phyloP scores from a whole-genome alignment of 495 filamentous ascomycete species.

The Hypoxylon trugodes region DNA sequence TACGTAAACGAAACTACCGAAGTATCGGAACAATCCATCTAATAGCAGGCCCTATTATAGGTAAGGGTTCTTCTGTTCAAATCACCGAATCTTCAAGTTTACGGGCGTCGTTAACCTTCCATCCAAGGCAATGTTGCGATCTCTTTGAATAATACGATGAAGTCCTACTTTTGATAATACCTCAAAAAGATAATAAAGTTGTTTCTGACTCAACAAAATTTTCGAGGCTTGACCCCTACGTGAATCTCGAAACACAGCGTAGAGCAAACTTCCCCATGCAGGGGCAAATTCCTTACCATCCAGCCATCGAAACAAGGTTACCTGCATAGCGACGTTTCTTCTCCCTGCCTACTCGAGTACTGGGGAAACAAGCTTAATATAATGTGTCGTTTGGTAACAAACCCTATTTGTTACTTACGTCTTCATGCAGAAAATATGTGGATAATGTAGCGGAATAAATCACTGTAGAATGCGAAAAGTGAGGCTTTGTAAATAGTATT shows the following conservation, averaged over 20 bases:
- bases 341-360: constrained; percentile 20
- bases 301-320: constrained; percentile 40
- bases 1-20: constrained; percentile 12
- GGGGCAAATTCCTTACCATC: constrained; percentile 22
- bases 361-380: constrained; percentile 21
- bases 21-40: constrained; percentile 18
- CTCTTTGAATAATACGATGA: constrained; percentile 3
- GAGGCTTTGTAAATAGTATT: neutral
- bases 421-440: neutral
- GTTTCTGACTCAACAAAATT: constrained; percentile 18
- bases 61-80: neutral
- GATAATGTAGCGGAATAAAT: neutral
- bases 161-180: too few relatives aligned
- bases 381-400: neutral
- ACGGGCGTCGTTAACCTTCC: constrained; percentile 1
- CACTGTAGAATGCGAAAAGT: constrained; percentile 8
- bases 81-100: constrained; percentile 1
- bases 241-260: constrained; percentile 36
- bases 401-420: constrained; percentile 2
- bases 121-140: constrained; percentile 1
- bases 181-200: constrained; percentile 33
- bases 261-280: constrained; percentile 28
- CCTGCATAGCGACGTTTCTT: constrained; percentile 33
- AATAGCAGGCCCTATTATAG: constrained; percentile 28
- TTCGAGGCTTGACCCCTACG: constrained; percentile 29